Evolutionary conservation across 371 early-diverging fungal genomes (phyloP), one percentile per base, ranked within the genome.

Genomic region (Gilbertella persicaria): DNA sequence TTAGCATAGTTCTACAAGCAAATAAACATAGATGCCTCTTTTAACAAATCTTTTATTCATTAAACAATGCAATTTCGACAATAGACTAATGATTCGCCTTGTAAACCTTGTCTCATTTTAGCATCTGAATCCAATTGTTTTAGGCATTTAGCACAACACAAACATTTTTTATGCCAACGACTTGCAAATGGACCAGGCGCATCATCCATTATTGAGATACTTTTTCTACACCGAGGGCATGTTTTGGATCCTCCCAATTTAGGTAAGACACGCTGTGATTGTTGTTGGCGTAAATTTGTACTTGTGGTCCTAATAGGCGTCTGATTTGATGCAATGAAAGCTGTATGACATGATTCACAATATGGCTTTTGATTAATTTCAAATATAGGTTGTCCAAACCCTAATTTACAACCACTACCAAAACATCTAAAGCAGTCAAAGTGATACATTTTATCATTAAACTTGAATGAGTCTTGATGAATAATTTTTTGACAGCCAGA

Each of bases 91-190:
- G 70, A 71, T 53, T 53, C 50, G 0, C 68, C 68, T 10, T 54
- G 62, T 10, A 55, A 61, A 19, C 74, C 76, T 29, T 71, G 69
- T 7, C 58, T 65, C 14, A 74, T 71, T 19, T 76, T 79, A 9
- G 81, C 82, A 24, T 68, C 78, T 20, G 82, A 82, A 42, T 84
- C 85, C 58, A 84, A 53, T 36, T 73, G 75, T 53, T 84, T 84
- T 29, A 61, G 62, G 44, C 85, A 84, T 14, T 62, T 67, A 2
- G 50, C 60, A 49, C 85, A 84, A 3, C 66, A 64, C 24, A 84
- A 51, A 37, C 85, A 84, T 53, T 79, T 84, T 39, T 78, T 82
- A 50, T 84, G 85, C 85, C 85, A 84, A 36, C 78, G 72, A 19
- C 69, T 80, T 4, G 73, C 74, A 29, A 74, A 61, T 3, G 85